phyloP scores from a whole-genome alignment of 2,329 filamentous ascomycete species.

The Trichoderma koningiopsis region DNA sequence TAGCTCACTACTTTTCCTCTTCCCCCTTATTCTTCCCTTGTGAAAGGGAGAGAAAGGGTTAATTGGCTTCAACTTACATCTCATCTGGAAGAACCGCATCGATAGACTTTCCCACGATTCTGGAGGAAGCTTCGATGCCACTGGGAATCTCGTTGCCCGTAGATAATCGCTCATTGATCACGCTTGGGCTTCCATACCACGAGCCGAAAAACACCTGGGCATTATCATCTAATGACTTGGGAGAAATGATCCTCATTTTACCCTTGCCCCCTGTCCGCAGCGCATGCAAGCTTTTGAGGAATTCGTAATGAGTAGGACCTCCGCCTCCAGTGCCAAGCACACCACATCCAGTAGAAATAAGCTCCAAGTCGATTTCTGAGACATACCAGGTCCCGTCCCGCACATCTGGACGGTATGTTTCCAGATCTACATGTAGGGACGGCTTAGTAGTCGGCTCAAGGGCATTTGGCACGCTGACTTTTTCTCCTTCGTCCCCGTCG shows the following conservation, averaged over 20 bases:
- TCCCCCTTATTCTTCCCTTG: background rate
- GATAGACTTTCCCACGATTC: constrained; percentile 38
- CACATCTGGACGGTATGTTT: constrained; percentile 38
- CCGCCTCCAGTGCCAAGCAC: constrained; percentile 44
- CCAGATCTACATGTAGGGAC: constrained; percentile 37
- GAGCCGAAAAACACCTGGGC: constrained; percentile 47
- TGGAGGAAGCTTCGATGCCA: constrained; percentile 42
- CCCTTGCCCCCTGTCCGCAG: constrained; percentile 39
- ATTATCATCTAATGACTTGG: constrained; percentile 41
- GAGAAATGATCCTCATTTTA: constrained; percentile 46
- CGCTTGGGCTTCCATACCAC: constrained; percentile 49
- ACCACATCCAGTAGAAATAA: constrained; percentile 41
- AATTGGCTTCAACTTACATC: constrained; percentile 37
- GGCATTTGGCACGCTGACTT: constrained; percentile 36
- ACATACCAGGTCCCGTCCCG: constrained; percentile 40
- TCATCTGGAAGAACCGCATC: constrained; percentile 42
- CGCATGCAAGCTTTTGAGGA: constrained; percentile 45
- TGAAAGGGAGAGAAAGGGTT: background rate
- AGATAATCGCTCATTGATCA: constrained; percentile 43
- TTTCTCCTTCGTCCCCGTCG: constrained; percentile 33
- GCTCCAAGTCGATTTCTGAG: constrained; percentile 42
- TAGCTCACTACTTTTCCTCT: background rate
- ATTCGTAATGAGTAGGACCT: constrained; percentile 45
- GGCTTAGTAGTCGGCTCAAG: constrained; percentile 38
- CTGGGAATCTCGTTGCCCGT: constrained; percentile 42